phyloP scores from a whole-genome alignment of 495 filamentous ascomycete species.

The Aspergillus carlsbadensis region DNA sequence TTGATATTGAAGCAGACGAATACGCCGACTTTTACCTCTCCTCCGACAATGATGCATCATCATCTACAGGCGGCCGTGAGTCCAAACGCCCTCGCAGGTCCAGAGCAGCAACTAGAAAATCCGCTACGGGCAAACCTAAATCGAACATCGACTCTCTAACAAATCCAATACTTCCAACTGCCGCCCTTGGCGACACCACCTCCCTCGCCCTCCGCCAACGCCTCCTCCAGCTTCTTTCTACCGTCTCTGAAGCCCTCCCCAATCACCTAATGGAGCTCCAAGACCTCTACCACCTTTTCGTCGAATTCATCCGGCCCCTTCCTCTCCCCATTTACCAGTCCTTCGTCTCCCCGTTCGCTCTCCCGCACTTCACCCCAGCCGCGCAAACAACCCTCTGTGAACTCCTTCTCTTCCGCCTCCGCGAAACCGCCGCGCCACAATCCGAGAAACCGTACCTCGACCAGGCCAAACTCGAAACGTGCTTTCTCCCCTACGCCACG shows the following conservation, averaged over 20 bases:
- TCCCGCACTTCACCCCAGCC: slow-evolving; percentile 44
- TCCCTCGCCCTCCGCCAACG: slow-evolving; percentile 64
- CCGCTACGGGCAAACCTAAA: background rate
- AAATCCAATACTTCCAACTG: background rate
- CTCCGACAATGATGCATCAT: slow-evolving; percentile 41
- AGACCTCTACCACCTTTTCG: slow-evolving; percentile 67
- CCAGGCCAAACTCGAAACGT: slow-evolving; percentile 58
- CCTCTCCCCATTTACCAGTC: slow-evolving; percentile 69
- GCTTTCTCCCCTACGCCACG: slow-evolving; percentile 72
- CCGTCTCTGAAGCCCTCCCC: slow-evolving; percentile 43
- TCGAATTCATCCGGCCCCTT: slow-evolving; percentile 62
- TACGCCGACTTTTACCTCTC: slow-evolving; percentile 56
- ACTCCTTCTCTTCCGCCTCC: slow-evolving; percentile 59
- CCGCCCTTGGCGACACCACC: slow-evolving; percentile 49
- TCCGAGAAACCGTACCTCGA: slow-evolving; percentile 50
- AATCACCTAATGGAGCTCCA: slow-evolving; percentile 46
- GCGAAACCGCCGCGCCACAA: slow-evolving; percentile 55
- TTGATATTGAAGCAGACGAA: slow-evolving; percentile 57
- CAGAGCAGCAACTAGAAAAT: background rate
- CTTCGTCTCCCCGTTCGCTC: slow-evolving; percentile 58
- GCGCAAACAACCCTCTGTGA: slow-evolving; percentile 64
- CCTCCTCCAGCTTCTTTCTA: slow-evolving; percentile 55
- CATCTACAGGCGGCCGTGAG: slow-evolving; percentile 16
- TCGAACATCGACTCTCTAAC: background rate
- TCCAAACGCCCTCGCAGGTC: slow-evolving; percentile 22